Percentiles rank a stretch among this genome's conserved stretches.
phyloP scores from a whole-genome alignment of 129 eudicot genomes.

The Mikania micrantha region DNA sequence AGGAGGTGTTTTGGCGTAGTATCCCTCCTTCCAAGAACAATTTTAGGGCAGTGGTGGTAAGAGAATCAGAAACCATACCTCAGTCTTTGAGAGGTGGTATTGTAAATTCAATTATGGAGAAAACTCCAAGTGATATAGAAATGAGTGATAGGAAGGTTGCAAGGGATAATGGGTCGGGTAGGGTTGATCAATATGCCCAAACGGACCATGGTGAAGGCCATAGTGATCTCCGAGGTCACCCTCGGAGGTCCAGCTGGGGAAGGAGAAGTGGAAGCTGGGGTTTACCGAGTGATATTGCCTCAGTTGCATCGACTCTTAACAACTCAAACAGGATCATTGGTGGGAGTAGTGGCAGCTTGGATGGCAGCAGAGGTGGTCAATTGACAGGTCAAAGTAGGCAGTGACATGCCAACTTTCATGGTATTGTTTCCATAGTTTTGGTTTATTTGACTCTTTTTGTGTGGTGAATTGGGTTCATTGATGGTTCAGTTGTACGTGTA shows the following conservation, averaged over 20 bases:
- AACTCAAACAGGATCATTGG: constrained; percentile 44
- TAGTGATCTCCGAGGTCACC: constrained; percentile 22
- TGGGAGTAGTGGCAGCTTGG: constrained; percentile 33
- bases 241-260: constrained; percentile 60
- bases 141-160: constrained; percentile 45
- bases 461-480: constrained; percentile 10
- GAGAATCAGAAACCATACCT: constrained; percentile 30
- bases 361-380: constrained; percentile 13
- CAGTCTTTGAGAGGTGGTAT: constrained; percentile 28
- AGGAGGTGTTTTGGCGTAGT: constrained; percentile 57
- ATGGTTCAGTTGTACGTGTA: constrained; percentile 16
- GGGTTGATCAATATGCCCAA: constrained; percentile 9
- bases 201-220: constrained; percentile 11
- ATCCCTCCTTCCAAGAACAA: constrained; percentile 69
- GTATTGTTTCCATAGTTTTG: constrained; percentile 10
- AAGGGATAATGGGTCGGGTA: constrained; percentile 28
- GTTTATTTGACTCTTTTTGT: constrained; percentile 1
- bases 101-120: constrained; percentile 30
- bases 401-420: constrained; percentile 18
- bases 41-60: constrained; percentile 50
- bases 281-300: constrained; percentile 39
- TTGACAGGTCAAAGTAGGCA: constrained; percentile 28
- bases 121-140: constrained; percentile 44
- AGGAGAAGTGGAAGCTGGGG: constrained; percentile 64
- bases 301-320: constrained; percentile 38